Evolutionary conservation across 2,329 filamentous ascomycete genomes (phyloP).

Genomic region (Diaporthe sp.): DNA sequence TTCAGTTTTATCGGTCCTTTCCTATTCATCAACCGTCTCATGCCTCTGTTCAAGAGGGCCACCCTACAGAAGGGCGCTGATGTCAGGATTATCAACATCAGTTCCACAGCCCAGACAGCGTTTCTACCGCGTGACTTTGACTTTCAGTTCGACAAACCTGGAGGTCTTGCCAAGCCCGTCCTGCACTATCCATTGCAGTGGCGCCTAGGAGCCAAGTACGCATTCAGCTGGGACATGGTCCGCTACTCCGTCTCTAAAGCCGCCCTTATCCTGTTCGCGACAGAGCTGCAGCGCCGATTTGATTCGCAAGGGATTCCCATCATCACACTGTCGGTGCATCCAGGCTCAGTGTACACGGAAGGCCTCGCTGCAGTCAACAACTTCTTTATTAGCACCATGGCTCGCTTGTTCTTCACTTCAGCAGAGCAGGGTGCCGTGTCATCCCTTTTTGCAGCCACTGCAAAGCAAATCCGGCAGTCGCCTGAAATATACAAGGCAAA

Average conservation of each 20-base stretch:
- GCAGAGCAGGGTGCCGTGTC: background rate
- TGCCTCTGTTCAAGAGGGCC: background rate
- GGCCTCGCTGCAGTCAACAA: background rate
- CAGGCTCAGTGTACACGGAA: background rate
- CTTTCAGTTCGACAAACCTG: background rate
- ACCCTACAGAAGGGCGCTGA: background rate
- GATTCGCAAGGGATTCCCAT: background rate
- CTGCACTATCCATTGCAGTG: background rate
- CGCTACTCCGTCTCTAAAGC: background rate
- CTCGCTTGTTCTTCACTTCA: background rate
- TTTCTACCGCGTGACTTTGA: background rate
- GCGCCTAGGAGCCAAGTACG: background rate
- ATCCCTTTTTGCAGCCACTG: background rate
- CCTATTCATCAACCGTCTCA: background rate
- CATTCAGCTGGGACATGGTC: background rate
- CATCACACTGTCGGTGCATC: background rate
- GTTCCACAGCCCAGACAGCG: background rate
- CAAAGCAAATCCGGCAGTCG: background rate
- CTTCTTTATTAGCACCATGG: background rate
- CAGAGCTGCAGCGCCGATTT: background rate
- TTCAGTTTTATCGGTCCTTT: background rate
- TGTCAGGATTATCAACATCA: background rate
- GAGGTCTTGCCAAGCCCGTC: background rate
- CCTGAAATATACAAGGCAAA: background rate
- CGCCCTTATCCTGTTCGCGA: background rate